Evolutionary conservation across 176 grass and related monocot genomes (phyloP).

Genomic region (Triticum turgidum): DNA sequence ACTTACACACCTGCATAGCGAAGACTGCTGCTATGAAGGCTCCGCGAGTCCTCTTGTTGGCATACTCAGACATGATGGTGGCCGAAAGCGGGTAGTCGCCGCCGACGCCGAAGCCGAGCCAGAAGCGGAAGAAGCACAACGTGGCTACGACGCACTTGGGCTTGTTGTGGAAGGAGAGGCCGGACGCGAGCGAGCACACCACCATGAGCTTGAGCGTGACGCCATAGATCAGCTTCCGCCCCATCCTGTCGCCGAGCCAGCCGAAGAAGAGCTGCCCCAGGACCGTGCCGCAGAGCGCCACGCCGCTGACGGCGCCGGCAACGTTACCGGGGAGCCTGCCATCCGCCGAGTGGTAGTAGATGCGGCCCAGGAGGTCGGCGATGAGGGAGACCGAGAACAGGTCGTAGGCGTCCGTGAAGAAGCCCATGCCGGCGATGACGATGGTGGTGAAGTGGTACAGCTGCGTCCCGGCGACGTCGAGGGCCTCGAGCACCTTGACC

Average conservation of each 20-base stretch:
- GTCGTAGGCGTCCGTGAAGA: constrained; percentile 91
- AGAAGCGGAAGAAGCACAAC: too few species aligned
- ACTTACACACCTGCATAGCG: neutral
- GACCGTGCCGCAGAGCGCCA: neutral
- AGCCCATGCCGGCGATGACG: constrained; percentile 88
- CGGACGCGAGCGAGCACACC: constrained; percentile 6
- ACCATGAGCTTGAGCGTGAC: neutral
- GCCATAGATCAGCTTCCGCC: neutral
- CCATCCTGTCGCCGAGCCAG: constrained; percentile 80
- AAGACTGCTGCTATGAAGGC: neutral
- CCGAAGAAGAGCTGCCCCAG: constrained; percentile 61
- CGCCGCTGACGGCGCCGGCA: neutral
- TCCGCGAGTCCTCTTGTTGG: neutral
- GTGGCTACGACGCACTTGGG: neutral
- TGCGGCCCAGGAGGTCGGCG: neutral
- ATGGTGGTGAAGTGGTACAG: constrained; percentile 27
- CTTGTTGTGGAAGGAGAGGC: neutral
- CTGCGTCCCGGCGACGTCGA: constrained; percentile 1
- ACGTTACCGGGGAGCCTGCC: neutral
- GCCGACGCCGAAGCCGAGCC: too few species aligned
- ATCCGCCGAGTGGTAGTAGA: neutral
- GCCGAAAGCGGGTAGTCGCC: neutral
- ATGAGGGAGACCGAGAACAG: constrained; percentile 48
- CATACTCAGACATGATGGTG: neutral
- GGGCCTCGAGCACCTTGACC: neutral